Conservation (phyloP, 1,284 basidiomycete genomes). For the Trichosporon sp. region DNA sequence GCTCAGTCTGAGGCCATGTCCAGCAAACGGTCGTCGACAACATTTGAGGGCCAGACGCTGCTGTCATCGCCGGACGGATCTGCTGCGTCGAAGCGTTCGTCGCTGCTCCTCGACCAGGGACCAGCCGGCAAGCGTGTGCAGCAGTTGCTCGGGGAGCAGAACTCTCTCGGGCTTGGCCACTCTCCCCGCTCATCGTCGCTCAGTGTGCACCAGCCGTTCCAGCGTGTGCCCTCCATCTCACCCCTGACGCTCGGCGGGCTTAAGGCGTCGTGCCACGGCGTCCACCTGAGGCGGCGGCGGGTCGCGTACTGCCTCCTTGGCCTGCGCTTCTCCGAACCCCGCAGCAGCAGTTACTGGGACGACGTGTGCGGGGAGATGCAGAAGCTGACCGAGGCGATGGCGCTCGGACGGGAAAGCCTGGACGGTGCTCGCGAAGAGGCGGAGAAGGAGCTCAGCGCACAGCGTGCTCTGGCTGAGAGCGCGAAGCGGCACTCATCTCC, state of each 20-base stretch:
- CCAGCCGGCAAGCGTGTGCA: slow-evolving; percentile 4
- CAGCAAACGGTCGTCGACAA: slow-evolving; percentile 21
- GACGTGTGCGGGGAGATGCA: slow-evolving; percentile 35
- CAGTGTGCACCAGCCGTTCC: background rate
- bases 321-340: slow-evolving; percentile 37
- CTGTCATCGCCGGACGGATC: background rate
- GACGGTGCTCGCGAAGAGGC: slow-evolving; percentile 32
- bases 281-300: slow-evolving; percentile 47
- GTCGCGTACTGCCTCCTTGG: slow-evolving; percentile 51
- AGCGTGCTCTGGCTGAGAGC: slow-evolving; percentile 3
- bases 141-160: background rate
- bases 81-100: slow-evolving; percentile 20
- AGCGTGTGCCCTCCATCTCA: slow-evolving; percentile 36
- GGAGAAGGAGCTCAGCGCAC: slow-evolving; percentile 24
- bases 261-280: slow-evolving; percentile 46
- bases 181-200: slow-evolving; percentile 7
- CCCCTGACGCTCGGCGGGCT: slow-evolving; percentile 48
- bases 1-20: background rate
- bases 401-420: slow-evolving; percentile 32
- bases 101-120: slow-evolving; percentile 19
- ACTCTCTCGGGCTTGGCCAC: background rate
- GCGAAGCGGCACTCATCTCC: background rate
- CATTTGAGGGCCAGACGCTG: background rate
- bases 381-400: slow-evolving; percentile 32
- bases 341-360: slow-evolving; percentile 40